These are phyloP conservation scores for Kwoniella dejecticola DNA, from an alignment of 768 basidiomycete species.

Conservation along the genomic window DNA sequence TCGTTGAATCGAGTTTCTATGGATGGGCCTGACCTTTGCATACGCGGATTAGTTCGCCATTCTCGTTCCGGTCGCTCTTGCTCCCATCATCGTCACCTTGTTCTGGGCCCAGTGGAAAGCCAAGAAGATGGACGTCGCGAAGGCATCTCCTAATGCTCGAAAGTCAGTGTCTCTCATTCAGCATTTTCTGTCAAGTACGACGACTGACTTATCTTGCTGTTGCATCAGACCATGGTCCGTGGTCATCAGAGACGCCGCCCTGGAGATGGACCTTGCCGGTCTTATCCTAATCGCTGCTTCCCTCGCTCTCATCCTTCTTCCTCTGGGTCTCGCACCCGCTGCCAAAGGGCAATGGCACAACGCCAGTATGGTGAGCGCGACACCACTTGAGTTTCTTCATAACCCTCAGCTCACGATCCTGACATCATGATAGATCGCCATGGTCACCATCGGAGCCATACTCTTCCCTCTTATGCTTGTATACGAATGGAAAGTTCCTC, in stretches of 20 bases:
- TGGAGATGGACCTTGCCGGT: slow-evolving; percentile 50
- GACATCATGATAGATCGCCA: slow-evolving; percentile 42
- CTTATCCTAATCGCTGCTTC: slow-evolving; percentile 54
- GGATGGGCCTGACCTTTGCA: too few species aligned
- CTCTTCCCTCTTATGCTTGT: slow-evolving; percentile 37
- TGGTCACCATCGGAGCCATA: slow-evolving; percentile 56
- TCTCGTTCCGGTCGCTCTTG: slow-evolving; percentile 52
- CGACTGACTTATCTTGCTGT: background rate
- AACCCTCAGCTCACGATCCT: background rate
- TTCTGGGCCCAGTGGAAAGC: slow-evolving; percentile 55
- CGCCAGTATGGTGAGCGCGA: slow-evolving; percentile 48
- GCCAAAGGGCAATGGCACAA: slow-evolving; percentile 47
- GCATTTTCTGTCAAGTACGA: background rate
- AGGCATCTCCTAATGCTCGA: slow-evolving; percentile 10
- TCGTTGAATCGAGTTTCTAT: background rate
- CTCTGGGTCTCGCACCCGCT: slow-evolving; percentile 50
- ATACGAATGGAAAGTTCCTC: slow-evolving; percentile 60
- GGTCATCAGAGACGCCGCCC: slow-evolving; percentile 23
- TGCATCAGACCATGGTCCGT: background rate
- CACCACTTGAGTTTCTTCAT: slow-evolving; percentile 5
- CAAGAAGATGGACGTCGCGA: slow-evolving; percentile 23
- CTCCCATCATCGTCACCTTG: slow-evolving; percentile 54
- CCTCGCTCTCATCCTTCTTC: slow-evolving; percentile 53
- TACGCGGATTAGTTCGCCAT: slow-evolving; percentile 51
- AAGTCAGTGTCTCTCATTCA: background rate